Evolutionary conservation across 345 rosid species (phyloP), one percentile per base, ranked within the genome.

Genomic region (Carallia brachiata): DNA sequence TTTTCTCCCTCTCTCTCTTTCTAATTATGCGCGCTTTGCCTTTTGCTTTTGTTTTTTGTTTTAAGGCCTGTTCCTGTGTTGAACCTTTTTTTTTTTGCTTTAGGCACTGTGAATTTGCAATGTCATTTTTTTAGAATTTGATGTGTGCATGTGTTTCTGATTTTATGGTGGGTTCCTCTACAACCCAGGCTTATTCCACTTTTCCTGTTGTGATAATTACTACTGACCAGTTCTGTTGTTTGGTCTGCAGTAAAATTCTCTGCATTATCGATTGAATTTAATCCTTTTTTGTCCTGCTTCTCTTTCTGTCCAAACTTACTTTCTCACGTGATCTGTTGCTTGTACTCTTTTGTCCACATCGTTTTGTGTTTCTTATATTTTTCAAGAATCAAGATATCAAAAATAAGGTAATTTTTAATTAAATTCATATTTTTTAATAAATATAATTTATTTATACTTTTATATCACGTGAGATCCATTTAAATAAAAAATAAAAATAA

Each of bases 311-410:
- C 12, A 4, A 15, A 30, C 30, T 68, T 48, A 28, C 62, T 65
- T 65, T 19, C 39, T 69, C 67, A 65, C 50, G 71, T 65, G 71
- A 65, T 37, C 4, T 23, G 36, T 16, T 3, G 2, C 16, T 17
- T 23, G 10, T 27, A 56, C 34, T 8, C 31, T 27, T 56, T 30
- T 27, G 60, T 56, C 23, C 16, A 4, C 3, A 44, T 44, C 2
- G 16, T 44, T 44, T 44, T 13, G 50, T 44, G 16, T 32, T 32
- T 32, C 34, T 32, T 32, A 32, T 32, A 32, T 0, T 4, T 4
- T 32, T 32, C 34, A 32, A 2, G 34, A 32, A 32, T 32, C 34
- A 4, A 4, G 13, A 15, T 15, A 12, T 12, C 17, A 44, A 12
- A 10, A 10, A 44, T 16, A 44, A 23, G 23, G 23, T 23, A 23